Percentiles rank a stretch among this genome's conserved stretches.
Evolutionary conservation across 1,284 basidiomycete species (phyloP).

Genomic region (Fistulinella cinereoalba): DNA sequence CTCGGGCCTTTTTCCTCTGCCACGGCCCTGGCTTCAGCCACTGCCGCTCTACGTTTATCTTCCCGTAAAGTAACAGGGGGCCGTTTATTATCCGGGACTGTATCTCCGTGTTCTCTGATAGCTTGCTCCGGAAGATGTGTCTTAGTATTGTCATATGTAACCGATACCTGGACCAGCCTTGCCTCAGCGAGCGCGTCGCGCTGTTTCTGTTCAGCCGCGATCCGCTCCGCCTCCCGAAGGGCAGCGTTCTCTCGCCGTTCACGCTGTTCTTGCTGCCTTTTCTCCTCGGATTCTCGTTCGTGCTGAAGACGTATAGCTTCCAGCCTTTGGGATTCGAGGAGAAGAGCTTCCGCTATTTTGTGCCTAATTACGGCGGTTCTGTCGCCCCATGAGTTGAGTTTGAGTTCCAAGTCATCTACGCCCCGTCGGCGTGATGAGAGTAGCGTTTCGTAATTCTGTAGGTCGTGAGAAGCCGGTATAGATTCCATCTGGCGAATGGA

Average conservation of each 20-base stretch:
- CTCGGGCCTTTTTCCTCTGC: slow-evolving; percentile 25
- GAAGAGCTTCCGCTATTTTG: slow-evolving; percentile 37
- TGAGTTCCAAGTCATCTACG: slow-evolving; percentile 50
- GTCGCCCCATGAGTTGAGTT: slow-evolving; percentile 48
- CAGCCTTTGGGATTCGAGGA: slow-evolving; percentile 33
- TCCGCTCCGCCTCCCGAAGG: slow-evolving; percentile 15
- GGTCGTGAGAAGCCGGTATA: slow-evolving; percentile 39
- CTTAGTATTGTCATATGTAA: slow-evolving; percentile 15
- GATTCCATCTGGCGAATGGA: slow-evolving; percentile 51
- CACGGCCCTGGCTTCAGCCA: slow-evolving; percentile 24
- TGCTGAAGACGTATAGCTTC: slow-evolving; percentile 26
- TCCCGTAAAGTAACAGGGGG: slow-evolving; percentile 18
- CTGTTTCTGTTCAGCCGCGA: slow-evolving; percentile 29
- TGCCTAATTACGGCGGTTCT: slow-evolving; percentile 39
- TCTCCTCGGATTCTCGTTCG: slow-evolving; percentile 31
- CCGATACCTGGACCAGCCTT: slow-evolving; percentile 29
- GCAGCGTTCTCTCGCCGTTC: slow-evolving; percentile 28
- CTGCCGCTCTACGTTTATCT: slow-evolving; percentile 29
- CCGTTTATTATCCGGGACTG: no score
- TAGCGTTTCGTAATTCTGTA: slow-evolving; percentile 42
- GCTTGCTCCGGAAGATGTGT: slow-evolving; percentile 25
- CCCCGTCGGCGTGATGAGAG: slow-evolving; percentile 45
- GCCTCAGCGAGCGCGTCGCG: slow-evolving; percentile 25
- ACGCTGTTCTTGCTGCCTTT: slow-evolving; percentile 31
- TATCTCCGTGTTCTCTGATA: slow-evolving; percentile 28